Evolutionary conservation across 2,329 filamentous ascomycete genomes (phyloP).

Genomic region (Fonsecaea nubica): DNA sequence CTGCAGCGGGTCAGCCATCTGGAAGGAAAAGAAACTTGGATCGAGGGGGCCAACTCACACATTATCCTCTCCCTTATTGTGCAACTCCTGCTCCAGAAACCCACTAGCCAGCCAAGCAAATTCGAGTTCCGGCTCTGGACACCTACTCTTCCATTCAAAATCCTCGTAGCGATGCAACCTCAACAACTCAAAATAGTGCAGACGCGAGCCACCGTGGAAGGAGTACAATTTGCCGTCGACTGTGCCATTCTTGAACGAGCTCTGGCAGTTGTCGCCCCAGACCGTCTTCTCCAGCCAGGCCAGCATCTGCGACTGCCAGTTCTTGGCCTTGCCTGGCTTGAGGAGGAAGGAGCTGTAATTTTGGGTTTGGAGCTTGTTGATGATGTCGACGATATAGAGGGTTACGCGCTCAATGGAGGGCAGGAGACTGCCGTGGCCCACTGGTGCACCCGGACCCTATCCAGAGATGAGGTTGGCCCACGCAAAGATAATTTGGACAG

Average conservation of each 20-base stretch:
- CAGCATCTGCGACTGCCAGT: slow-evolving; percentile 13
- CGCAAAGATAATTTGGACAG: too few relatives aligned
- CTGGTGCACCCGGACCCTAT: slow-evolving; percentile 35
- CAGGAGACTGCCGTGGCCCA: slow-evolving; percentile 40
- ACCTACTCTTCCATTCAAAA: not conserved
- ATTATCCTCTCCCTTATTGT: too few relatives aligned
- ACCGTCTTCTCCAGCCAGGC: slow-evolving; percentile 12
- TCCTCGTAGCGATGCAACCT: not conserved
- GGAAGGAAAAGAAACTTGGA: too few relatives aligned
- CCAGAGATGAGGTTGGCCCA: too few relatives aligned
- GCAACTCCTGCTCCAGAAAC: not conserved
- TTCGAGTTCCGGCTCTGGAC: not conserved
- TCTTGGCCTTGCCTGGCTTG: slow-evolving; percentile 40
- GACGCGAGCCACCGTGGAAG: slow-evolving; percentile 20
- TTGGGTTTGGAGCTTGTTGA: slow-evolving; percentile 42
- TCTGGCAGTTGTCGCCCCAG: slow-evolving; percentile 44
- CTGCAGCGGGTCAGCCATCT: too few relatives aligned
- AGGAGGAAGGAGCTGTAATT: slow-evolving; percentile 53
- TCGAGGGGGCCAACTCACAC: too few relatives aligned
- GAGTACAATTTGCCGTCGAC: slow-evolving; percentile 1
- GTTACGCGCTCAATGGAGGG: slow-evolving; percentile 36
- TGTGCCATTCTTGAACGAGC: slow-evolving; percentile 41
- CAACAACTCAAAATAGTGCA: slow-evolving; percentile 37
- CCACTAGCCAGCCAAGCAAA: slow-evolving; percentile 10
- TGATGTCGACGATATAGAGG: slow-evolving; percentile 24